phyloP scores from a whole-genome alignment of 495 filamentous ascomycete species.

The Xylaria scruposa region DNA sequence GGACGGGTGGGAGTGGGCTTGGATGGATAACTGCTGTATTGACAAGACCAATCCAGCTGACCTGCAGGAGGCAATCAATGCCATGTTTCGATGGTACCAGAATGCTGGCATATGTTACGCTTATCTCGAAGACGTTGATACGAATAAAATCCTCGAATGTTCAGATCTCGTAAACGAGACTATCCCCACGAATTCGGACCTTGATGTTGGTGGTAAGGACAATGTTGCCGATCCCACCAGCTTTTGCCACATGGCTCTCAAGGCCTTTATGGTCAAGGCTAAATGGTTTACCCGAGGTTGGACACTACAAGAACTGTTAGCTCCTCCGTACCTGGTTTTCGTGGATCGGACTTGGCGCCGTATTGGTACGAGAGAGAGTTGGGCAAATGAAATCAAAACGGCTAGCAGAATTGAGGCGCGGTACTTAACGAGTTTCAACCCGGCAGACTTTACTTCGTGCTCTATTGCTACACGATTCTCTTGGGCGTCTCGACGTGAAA shows the following conservation, averaged over 20 bases:
- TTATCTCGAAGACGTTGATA: slow-evolving; percentile 36
- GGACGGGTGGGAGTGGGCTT: slow-evolving; percentile 32
- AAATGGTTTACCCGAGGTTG: slow-evolving; percentile 15
- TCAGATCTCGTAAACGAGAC: too few species aligned
- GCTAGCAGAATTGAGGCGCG: neutral
- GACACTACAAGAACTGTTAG: slow-evolving; percentile 8
- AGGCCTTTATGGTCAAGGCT: neutral
- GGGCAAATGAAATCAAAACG: neutral
- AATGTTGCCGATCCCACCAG: neutral
- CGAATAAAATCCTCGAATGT: too few species aligned
- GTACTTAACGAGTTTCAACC: neutral
- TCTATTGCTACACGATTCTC: neutral
- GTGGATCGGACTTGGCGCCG: too few species aligned
- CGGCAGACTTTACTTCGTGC: slow-evolving; percentile 8
- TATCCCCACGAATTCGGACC: too few species aligned
- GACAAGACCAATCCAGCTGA: slow-evolving; percentile 46
- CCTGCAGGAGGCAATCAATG: slow-evolving; percentile 47
- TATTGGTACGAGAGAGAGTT: neutral
- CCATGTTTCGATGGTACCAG: slow-evolving; percentile 50
- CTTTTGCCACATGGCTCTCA: too few species aligned
- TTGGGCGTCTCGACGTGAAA: slow-evolving; percentile 3
- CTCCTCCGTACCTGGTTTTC: neutral
- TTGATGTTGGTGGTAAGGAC: neutral
- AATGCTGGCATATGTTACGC: slow-evolving; percentile 41
- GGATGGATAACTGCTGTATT: slow-evolving; percentile 46